These are phyloP conservation scores for Brassica napus DNA, from an alignment of 345 rosid species.

Conservation along the genomic window DNA sequence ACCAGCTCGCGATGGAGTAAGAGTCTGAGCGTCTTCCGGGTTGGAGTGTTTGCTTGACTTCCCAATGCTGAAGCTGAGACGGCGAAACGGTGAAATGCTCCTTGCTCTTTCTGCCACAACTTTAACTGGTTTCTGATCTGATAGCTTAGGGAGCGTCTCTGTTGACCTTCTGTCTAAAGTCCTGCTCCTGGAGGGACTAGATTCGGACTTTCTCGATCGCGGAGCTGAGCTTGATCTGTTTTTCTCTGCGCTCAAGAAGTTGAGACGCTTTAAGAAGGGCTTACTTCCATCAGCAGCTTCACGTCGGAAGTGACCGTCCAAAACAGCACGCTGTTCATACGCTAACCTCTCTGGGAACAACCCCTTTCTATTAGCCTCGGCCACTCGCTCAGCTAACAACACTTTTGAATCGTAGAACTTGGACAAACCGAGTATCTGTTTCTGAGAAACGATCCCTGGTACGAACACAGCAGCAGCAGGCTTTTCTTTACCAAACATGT, in stretches of 20 bases:
- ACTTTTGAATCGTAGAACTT: conserved; percentile 16
- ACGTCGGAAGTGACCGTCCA: conserved; percentile 40
- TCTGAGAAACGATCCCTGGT: conserved; percentile 49
- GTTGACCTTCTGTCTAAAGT: conserved; percentile 43
- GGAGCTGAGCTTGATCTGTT: conserved; percentile 45
- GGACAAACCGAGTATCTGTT: conserved; percentile 41
- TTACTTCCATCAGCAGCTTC: conserved; percentile 43
- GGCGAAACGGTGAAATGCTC: conserved; percentile 83
- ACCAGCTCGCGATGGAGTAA: conserved; percentile 46
- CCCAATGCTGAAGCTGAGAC: conserved; percentile 63
- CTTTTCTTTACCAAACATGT: conserved; percentile 41
- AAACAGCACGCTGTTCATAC: conserved; percentile 22
- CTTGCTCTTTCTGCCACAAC: conserved; percentile 58
- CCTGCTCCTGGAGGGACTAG: conserved; percentile 42
- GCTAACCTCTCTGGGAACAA: conserved; percentile 22
- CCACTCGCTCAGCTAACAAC: conserved; percentile 39
- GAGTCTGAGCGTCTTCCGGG: conserved; percentile 45
- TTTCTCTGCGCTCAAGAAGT: conserved; percentile 42
- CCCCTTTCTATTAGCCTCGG: conserved; percentile 33
- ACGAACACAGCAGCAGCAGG: conserved; percentile 50
- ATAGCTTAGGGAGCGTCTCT: conserved; percentile 16
- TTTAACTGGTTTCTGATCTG: conserved; percentile 45
- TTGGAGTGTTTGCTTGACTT: conserved; percentile 62
- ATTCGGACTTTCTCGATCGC: conserved; percentile 43
- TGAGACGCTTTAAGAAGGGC: conserved; percentile 38